Conservation (phyloP, 2,329 filamentous ascomycete species). For the Monilinia vaccinii-corymbosi region DNA sequence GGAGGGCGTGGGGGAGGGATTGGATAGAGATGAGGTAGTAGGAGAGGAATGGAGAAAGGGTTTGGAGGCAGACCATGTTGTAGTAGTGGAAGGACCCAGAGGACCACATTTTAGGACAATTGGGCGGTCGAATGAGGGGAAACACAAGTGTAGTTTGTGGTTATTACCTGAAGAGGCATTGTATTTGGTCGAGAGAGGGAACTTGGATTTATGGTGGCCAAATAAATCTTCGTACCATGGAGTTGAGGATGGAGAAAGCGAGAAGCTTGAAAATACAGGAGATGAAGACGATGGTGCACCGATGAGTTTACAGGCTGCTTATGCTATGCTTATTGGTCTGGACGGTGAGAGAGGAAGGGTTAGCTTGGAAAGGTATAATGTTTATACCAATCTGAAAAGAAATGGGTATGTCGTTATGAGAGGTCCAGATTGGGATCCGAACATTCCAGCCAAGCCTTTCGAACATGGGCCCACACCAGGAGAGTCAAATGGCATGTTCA, state of each 20-base stretch:
- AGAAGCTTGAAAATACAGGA: constrained; percentile 28
- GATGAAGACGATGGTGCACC: constrained; percentile 61
- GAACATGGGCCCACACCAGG: neutral
- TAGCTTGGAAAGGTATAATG: constrained; percentile 71
- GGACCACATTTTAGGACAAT: constrained; percentile 68
- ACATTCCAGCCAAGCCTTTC: constrained; percentile 14
- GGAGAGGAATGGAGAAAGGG: constrained; percentile 62
- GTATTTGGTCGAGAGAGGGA: constrained; percentile 81
- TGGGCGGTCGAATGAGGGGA: constrained; percentile 52
- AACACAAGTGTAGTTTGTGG: constrained; percentile 61
- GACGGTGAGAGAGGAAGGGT: constrained; percentile 53
- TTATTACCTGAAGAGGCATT: constrained; percentile 85
- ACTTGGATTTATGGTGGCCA: constrained; percentile 81
- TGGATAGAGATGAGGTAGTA: constrained; percentile 38
- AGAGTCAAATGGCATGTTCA: constrained; percentile 22
- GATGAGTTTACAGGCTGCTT: constrained; percentile 84
- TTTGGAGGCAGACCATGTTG: constrained; percentile 43
- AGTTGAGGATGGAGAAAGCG: constrained; percentile 34
- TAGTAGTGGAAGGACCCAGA: constrained; percentile 61
- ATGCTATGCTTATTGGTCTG: constrained; percentile 70
- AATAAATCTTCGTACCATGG: constrained; percentile 38
- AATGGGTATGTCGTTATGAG: constrained; percentile 74
- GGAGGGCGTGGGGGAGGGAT: constrained; percentile 34
- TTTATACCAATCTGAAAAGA: constrained; percentile 78
- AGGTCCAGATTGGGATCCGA: constrained; percentile 45